phyloP scores from a whole-genome alignment of 768 basidiomycete genomes.

The Termitomyces bulborhizus region DNA sequence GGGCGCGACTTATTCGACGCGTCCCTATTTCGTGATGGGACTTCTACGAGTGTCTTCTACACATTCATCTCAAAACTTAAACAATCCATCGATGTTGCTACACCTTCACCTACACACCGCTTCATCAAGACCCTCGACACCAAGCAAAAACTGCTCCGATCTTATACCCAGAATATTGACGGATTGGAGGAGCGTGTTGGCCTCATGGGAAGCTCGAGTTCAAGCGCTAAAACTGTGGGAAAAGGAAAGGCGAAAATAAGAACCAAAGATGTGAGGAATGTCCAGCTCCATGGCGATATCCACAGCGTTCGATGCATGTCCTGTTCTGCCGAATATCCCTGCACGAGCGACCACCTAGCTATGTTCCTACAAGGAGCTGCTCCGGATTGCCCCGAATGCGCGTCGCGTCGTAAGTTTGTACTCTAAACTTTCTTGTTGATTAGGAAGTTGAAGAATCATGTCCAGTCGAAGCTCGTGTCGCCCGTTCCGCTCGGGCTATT shows the following conservation, averaged over 20 bases:
- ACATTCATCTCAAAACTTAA: constrained; percentile 93
- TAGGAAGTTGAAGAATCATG: constrained; percentile 6
- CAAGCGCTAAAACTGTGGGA: constrained; percentile 40
- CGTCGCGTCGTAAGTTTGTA: constrained; percentile 64
- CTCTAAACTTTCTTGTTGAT: neutral
- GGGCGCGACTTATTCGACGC: constrained; percentile 96
- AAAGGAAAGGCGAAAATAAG: constrained; percentile 68
- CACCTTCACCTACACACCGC: constrained; percentile 80
- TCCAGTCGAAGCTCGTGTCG: constrained; percentile 70
- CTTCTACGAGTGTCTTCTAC: constrained; percentile 86
- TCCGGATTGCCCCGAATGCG: constrained; percentile 86
- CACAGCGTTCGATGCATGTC: constrained; percentile 84
- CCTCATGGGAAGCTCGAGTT: constrained; percentile 59
- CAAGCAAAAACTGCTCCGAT: constrained; percentile 80
- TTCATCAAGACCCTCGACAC: constrained; percentile 82
- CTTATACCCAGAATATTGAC: constrained; percentile 98
- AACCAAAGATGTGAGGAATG: constrained; percentile 72
- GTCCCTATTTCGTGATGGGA: constrained; percentile 79
- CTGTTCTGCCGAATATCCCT: constrained; percentile 78
- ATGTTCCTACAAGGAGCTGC: constrained; percentile 65
- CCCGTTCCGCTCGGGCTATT: constrained; percentile 74
- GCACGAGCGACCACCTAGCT: constrained; percentile 52
- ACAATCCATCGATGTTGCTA: constrained; percentile 69
- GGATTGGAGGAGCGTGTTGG: constrained; percentile 84
- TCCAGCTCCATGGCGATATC: constrained; percentile 93